These are phyloP conservation scores for Entomortierella chlamydospora DNA, from an alignment of 192 early-diverging fungal genomes.

Conservation along the genomic window DNA sequence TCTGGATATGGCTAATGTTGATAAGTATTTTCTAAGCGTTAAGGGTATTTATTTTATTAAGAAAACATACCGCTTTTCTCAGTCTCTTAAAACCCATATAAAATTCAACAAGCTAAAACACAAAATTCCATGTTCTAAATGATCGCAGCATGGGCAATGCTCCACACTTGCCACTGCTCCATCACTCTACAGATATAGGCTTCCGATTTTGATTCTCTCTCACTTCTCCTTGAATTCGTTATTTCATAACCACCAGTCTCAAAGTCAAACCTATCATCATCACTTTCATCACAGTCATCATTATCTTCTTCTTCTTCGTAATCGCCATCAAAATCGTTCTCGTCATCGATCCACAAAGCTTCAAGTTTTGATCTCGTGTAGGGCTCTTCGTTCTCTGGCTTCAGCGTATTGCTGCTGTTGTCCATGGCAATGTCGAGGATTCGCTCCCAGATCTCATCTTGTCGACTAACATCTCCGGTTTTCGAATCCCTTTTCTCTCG, in stretches of 20 bases:
- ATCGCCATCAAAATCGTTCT: neutral
- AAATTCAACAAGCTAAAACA: no score
- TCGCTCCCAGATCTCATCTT: neutral
- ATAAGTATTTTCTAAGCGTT: no score
- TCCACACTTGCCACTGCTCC: conserved; percentile 3
- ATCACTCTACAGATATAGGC: neutral
- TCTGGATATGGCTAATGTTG: no score
- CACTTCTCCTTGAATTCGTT: neutral
- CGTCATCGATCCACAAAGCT: neutral
- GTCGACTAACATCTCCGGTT: neutral
- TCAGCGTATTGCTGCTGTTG: neutral
- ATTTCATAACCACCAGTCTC: neutral
- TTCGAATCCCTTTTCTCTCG: neutral
- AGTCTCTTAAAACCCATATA: no score
- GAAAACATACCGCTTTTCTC: no score
- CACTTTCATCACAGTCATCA: neutral
- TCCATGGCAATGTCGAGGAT: neutral
- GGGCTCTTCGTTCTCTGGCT: neutral
- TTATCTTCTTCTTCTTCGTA: neutral
- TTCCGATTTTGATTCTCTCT: neutral
- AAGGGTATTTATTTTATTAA: no score
- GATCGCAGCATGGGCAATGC: neutral
- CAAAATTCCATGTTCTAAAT: neutral
- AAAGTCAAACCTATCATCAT: neutral
- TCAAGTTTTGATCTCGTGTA: neutral